Percentiles rank a stretch among this genome's conserved stretches.
These are phyloP conservation scores for Acanthamoeba lugdunensis DNA, from an alignment of 208 protist species.

Conservation along the genomic window DNA sequence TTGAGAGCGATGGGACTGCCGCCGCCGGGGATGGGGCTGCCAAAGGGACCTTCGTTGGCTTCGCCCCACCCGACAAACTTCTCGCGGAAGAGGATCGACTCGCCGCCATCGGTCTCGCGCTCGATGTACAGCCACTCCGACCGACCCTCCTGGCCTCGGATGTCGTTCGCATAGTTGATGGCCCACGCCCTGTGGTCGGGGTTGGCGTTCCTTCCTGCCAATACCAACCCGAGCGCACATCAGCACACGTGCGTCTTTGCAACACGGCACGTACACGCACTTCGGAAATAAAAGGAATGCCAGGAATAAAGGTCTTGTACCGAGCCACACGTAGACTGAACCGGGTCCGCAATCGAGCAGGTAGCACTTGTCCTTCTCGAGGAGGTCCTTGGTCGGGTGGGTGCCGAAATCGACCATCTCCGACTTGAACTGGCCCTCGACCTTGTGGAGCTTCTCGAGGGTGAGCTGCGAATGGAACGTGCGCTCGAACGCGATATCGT, in stretches of 20 bases:
- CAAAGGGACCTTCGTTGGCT: slow-evolving; percentile 32
- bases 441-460: slow-evolving; percentile 31
- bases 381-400: neutral
- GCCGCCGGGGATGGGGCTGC: neutral
- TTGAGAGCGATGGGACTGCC: neutral
- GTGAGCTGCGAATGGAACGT: slow-evolving; percentile 53
- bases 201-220: neutral
- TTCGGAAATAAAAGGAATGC: neutral
- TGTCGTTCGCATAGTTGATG: slow-evolving; percentile 37
- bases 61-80: slow-evolving; percentile 69
- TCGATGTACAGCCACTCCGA: slow-evolving; percentile 57
- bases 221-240: neutral
- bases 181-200: slow-evolving; percentile 20
- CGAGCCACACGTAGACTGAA: slow-evolving; percentile 63
- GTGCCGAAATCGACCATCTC: slow-evolving; percentile 44
- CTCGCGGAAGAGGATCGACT: slow-evolving; percentile 60
- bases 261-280: neutral
- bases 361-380: slow-evolving; percentile 42
- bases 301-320: neutral
- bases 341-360: slow-evolving; percentile 66
- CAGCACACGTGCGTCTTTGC: neutral
- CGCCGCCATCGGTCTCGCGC: slow-evolving; percentile 43
- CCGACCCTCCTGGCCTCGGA: neutral
- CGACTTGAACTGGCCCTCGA: slow-evolving; percentile 11
- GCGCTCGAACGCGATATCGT: slow-evolving; percentile 66